Evolutionary conservation across 345 rosid species (phyloP).

Genomic region (Corymbia maculata): DNA sequence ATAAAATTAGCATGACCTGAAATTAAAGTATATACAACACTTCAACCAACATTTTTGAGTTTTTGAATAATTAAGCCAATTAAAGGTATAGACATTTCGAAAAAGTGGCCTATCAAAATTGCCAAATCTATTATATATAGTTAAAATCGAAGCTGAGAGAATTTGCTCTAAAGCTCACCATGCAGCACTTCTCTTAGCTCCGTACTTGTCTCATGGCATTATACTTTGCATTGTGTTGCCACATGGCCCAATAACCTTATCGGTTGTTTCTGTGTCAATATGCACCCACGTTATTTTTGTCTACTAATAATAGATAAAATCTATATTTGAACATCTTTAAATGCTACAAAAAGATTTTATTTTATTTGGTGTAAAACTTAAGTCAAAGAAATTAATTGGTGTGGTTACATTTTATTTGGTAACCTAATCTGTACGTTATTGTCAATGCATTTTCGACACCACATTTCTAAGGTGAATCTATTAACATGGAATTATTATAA

Average conservation of each 20-base stretch:
- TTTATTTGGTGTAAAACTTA: too few species aligned
- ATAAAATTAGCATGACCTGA: neutral
- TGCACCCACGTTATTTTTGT: neutral
- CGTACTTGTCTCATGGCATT: rapidly evolving
- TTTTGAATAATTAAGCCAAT: neutral
- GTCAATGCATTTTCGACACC: too few species aligned
- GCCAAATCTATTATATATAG: neutral
- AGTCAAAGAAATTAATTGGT: too few species aligned
- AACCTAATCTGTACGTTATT: too few species aligned
- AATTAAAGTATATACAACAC: neutral
- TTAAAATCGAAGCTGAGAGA: neutral
- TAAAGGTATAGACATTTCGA: neutral
- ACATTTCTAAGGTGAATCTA: too few species aligned
- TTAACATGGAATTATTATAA: too few species aligned
- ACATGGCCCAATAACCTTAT: neutral
- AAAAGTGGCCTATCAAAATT: too few species aligned
- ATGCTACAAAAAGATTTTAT: neutral
- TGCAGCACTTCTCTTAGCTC: neutral
- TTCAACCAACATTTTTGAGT: neutral
- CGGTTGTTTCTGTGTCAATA: rapidly evolving
- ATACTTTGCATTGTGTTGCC: too few species aligned
- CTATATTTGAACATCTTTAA: neutral
- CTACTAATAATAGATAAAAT: neutral
- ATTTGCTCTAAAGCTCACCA: neutral
- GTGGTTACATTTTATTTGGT: too few species aligned